Conservation (phyloP, 805 yeast species). For the Wickerhamiella sorbophila region DNA sequence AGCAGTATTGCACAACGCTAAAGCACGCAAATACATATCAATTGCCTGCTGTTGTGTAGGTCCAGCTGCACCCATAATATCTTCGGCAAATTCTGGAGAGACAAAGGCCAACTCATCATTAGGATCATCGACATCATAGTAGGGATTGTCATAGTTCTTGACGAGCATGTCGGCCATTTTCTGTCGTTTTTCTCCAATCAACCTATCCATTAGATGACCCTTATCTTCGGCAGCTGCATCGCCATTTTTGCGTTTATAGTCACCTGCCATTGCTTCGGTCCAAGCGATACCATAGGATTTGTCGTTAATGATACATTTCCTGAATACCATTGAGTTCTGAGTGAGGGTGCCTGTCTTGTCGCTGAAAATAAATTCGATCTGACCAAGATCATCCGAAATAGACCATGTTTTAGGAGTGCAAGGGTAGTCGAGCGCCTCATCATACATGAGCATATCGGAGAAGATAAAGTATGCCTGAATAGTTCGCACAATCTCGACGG, state of each 20-base stretch:
- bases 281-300: conserved; percentile 58
- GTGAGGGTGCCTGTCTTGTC: conserved; percentile 79
- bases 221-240: conserved; percentile 36
- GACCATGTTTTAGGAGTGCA: conserved; percentile 75
- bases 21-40: conserved; percentile 45
- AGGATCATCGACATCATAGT: conserved; percentile 24
- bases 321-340: conserved; percentile 72
- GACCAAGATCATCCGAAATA: conserved; percentile 73
- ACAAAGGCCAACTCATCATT: conserved; percentile 40
- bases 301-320: conserved; percentile 58
- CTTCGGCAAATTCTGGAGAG: conserved; percentile 44
- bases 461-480: conserved; percentile 62
- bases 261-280: conserved; percentile 65
- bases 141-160: conserved; percentile 30
- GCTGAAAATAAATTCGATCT: conserved; percentile 66
- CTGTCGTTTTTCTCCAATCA: conserved; percentile 31
- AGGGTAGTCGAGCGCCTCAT: conserved; percentile 53
- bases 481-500: conserved; percentile 68
- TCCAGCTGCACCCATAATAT: conserved; percentile 31
- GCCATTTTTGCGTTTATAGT: conserved; percentile 46
- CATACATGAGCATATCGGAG: conserved; percentile 56
- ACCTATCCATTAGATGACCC: conserved; percentile 28
- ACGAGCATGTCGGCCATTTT: conserved; percentile 36
- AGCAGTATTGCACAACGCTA: conserved; percentile 66
- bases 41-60: conserved; percentile 33